Conservation (phyloP, 148 eudicot species). For the Rhododendron mucronatum region DNA sequence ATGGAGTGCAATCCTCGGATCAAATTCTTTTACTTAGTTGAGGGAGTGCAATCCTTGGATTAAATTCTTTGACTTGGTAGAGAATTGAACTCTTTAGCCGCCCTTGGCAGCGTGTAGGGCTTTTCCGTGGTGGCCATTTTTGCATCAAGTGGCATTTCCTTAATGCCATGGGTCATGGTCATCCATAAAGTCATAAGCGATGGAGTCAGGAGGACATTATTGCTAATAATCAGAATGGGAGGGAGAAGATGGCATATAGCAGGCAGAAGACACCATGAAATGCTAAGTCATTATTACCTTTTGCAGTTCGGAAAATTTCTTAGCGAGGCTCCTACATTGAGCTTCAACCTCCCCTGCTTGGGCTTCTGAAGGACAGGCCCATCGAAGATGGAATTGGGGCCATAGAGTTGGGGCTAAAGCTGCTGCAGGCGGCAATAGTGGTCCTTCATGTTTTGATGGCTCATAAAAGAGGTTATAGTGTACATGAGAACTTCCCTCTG, state of each 20-base stretch:
- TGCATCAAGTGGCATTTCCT: not conserved
- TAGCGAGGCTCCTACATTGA: conserved; percentile 63
- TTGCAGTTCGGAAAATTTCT: conserved; percentile 64
- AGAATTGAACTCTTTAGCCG: not conserved
- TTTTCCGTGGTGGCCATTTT: not conserved
- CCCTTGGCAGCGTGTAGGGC: not conserved
- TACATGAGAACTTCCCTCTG: conserved; percentile 61
- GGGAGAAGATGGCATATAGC: not conserved
- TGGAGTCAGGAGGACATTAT: not conserved
- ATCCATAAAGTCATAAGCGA: not conserved
- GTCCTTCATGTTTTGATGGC: conserved; percentile 55
- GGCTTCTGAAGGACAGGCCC: conserved; percentile 90
- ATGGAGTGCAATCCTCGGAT: not conserved
- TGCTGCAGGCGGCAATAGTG: conserved; percentile 91
- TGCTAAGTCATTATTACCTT: conserved; percentile 41
- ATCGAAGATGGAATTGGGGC: conserved; percentile 98
- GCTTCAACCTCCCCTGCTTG: conserved; percentile 81
- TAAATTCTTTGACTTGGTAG: not conserved
- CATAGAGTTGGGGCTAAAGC: conserved; percentile 95
- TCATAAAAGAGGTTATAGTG: conserved; percentile 88
- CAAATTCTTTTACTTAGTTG: not conserved
- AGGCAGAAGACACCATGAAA: not conserved
- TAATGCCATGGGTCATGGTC: not conserved
- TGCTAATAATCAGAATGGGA: not conserved
- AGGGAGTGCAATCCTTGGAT: not conserved